Percentiles rank a stretch among this genome's conserved stretches.
These are phyloP conservation scores for Borovskyia barvae DNA, from an alignment of 208 protist species.

Conservation along the genomic window DNA sequence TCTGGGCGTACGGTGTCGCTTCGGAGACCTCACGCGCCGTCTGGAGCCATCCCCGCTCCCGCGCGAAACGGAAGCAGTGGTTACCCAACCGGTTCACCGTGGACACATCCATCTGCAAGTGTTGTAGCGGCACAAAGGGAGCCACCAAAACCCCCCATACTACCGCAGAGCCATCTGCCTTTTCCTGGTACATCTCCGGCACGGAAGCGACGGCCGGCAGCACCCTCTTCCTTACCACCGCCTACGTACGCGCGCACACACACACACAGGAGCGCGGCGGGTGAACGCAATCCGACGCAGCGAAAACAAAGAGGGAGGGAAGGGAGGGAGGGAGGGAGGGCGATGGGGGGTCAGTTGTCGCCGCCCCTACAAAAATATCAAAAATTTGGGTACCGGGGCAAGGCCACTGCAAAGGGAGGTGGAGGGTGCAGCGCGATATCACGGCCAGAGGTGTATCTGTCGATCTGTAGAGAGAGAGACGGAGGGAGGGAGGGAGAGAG, in stretches of 20 bases:
- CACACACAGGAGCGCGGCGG: background rate
- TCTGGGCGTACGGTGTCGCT: slow-evolving; percentile 9
- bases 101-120: slow-evolving; percentile 48
- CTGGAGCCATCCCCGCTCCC: slow-evolving; percentile 66
- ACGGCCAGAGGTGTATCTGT: too few species aligned
- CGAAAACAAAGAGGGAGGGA: background rate
- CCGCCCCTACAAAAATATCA: too few species aligned
- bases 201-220: too few species aligned
- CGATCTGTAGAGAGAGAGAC: too few species aligned
- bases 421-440: too few species aligned
- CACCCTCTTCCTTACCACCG: background rate
- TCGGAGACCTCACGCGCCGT: slow-evolving; percentile 18
- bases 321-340: background rate
- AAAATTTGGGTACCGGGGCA: too few species aligned
- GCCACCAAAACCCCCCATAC: slow-evolving; percentile 44
- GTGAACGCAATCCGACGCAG: slow-evolving; percentile 1
- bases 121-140: slow-evolving; percentile 62
- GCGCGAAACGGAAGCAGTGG: slow-evolving; percentile 51
- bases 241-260: background rate
- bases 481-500: too few species aligned
- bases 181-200: slow-evolving; percentile 44
- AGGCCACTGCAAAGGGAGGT: too few species aligned
- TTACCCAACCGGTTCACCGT: slow-evolving; percentile 52
- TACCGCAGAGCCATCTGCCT: slow-evolving; percentile 48
- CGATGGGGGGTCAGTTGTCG: too few species aligned